These are phyloP conservation scores for Penicillium olsonii DNA, from an alignment of 2,329 filamentous ascomycete genomes.

Conservation along the genomic window DNA sequence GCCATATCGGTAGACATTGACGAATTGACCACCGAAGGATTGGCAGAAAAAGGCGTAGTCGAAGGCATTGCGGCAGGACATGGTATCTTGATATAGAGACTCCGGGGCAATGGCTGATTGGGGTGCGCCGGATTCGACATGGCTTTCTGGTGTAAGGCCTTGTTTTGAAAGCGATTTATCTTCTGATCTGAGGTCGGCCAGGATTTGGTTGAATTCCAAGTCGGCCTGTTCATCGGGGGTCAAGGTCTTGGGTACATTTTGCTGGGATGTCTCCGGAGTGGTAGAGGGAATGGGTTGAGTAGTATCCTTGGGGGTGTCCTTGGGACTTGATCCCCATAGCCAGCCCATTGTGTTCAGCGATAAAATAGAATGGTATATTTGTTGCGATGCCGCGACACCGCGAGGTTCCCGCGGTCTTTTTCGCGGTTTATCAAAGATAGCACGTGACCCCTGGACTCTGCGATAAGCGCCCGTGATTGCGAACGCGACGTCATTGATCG, in stretches of 20 bases:
- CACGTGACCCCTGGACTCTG: constrained; percentile 6
- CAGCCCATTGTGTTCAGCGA: constrained; percentile 45
- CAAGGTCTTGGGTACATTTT: constrained; percentile 29
- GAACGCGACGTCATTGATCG: constrained; percentile 15
- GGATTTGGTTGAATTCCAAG: constrained; percentile 55
- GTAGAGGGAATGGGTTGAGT: constrained; percentile 16
- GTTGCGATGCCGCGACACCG: neutral
- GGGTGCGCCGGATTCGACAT: constrained; percentile 14
- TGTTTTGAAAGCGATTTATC: constrained; percentile 15
- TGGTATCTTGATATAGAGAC: constrained; percentile 72
- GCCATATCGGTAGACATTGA: constrained; percentile 86
- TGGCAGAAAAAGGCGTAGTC: constrained; percentile 95
- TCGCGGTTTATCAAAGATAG: neutral
- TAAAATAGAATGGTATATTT: constrained; percentile 2
- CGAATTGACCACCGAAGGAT: constrained; percentile 86
- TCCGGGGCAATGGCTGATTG: constrained; percentile 57
- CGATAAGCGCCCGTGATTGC: constrained; percentile 1
- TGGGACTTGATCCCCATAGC: constrained; percentile 43
- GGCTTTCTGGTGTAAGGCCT: constrained; percentile 5
- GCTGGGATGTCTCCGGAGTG: constrained; percentile 15
- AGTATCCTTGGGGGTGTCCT: constrained; percentile 22
- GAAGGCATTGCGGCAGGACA: constrained; percentile 89
- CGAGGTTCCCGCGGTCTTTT: constrained; percentile 13
- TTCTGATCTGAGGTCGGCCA: constrained; percentile 48
- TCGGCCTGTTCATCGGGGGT: constrained; percentile 53